Evolutionary conservation across 2,329 filamentous ascomycete genomes (phyloP).

Genomic region (Colletotrichum limetticola): DNA sequence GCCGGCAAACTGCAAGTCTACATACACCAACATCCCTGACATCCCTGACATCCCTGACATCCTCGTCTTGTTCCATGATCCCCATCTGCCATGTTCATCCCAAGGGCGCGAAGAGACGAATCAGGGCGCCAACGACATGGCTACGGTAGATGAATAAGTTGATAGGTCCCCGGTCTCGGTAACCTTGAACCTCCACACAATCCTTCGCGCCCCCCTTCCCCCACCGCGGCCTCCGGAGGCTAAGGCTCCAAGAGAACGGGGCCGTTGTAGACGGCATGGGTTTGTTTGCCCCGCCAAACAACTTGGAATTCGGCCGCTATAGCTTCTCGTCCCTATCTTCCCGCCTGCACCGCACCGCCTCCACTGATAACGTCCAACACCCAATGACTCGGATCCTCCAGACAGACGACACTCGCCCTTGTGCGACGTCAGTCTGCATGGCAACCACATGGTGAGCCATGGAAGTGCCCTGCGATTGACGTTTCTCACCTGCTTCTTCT

Average conservation of each 20-base stretch:
- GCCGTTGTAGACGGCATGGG: conserved; percentile 3
- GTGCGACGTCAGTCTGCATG: conserved; percentile 27
- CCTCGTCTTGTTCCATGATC: not conserved
- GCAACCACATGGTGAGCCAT: conserved; percentile 16
- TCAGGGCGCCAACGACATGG: not conserved
- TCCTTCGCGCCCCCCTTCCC: not conserved
- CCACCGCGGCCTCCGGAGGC: conserved; percentile 28
- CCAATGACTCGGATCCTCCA: conserved; percentile 25
- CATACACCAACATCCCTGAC: not conserved
- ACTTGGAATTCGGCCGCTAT: not conserved
- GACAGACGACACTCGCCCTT: not conserved
- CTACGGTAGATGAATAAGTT: not conserved
- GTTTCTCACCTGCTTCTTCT: conserved; percentile 26
- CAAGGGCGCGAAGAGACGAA: not conserved
- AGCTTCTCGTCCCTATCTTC: conserved; percentile 16
- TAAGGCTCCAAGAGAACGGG: conserved; percentile 18
- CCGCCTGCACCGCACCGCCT: conserved; percentile 9
- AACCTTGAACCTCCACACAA: conserved; percentile 1
- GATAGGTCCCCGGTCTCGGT: not conserved
- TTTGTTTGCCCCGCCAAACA: conserved; percentile 20
- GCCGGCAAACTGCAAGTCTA: not conserved
- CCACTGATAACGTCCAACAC: conserved; percentile 28
- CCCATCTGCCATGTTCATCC: not conserved
- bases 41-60: conserved; percentile 1
- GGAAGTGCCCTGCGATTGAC: not conserved